Evolutionary conservation across 2,329 filamentous ascomycete genomes (phyloP), one percentile per base, ranked within the genome.

Genomic region (Stagonosporopsis vannaccii): DNA sequence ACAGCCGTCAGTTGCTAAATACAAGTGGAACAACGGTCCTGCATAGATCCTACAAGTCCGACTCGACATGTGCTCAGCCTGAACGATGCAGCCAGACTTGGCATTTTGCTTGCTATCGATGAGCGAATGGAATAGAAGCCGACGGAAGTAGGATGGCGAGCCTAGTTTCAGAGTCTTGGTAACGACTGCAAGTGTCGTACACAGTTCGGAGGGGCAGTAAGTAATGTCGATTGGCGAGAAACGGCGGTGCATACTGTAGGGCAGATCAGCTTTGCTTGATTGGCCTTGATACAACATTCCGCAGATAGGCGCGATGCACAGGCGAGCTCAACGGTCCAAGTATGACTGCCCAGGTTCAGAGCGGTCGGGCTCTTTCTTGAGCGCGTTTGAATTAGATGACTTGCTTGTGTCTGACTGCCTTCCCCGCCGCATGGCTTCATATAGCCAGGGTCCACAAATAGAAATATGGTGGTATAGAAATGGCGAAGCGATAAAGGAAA

Each of bases 251-350:
- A 75, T 71, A 68, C 62, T 68, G 65, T 61, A 62, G 59, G 62
- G 71, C 63, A 72, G 66, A 75, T 75, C 67, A 72, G 61, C 62
- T 62, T 62, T 60, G 57, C 59, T 47, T 68, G 63, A 74, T 75
- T 75, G 69, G 70, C 58, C 47, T 65, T 50, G 50, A 46, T 55
- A 56, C 48, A 47, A 56, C 53, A 52, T 61, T 62, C 44, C 51
- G 56, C 57, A 48, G 39, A 45, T 51, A 56, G 45, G 58, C 59
- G 58, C 58, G 50, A 59, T 61, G 45, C 60, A 64, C 47, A 62
- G 48, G 63, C 53, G 51, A 61, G 59, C 57, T 66, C 54, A 60
- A 60, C 54, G 60, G 53, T 45, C 56, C 52, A 62, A 62, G 55
- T 60, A 63, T 58, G 58, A 57, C 57, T 58, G 63, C 56, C 62